phyloP scores from a whole-genome alignment of 306 rosid species.

The Fagus sylvatica region DNA sequence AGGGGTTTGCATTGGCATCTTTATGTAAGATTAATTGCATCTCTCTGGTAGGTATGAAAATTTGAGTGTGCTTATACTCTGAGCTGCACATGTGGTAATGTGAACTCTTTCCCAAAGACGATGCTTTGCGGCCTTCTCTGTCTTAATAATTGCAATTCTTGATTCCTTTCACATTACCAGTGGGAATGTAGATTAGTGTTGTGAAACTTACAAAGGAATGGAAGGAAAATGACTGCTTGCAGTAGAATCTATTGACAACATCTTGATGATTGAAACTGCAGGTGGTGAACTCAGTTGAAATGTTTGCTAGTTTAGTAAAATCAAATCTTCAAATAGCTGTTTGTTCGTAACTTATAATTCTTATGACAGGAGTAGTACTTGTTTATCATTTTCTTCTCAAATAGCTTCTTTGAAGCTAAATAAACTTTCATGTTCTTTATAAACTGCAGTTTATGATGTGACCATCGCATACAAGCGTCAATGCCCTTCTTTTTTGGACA shows the following conservation, averaged over 20 bases:
- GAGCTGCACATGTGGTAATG: background rate
- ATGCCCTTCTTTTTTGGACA: conserved; percentile 85
- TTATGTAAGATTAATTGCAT: background rate
- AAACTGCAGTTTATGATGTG: conserved; percentile 78
- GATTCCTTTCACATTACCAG: background rate
- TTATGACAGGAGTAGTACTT: background rate
- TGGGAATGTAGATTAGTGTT: background rate
- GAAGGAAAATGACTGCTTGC: background rate
- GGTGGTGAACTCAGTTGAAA: background rate
- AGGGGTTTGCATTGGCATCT: background rate
- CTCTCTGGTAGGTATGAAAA: background rate
- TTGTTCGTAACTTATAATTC: background rate
- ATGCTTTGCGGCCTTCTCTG: background rate
- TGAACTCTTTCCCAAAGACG: background rate
- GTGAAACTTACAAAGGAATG: background rate
- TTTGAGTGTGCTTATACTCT: background rate
- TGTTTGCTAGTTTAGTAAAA: background rate
- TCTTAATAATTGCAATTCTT: background rate
- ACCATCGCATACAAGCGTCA: conserved; percentile 77
- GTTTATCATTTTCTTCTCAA: background rate
- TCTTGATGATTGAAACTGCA: background rate
- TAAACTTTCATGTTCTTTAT: conserved; percentile 12
- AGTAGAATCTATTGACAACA: background rate
- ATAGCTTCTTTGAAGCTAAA: conserved; percentile 14
- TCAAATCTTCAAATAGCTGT: background rate